These are phyloP conservation scores for Calocybe cyanea DNA, from an alignment of 768 basidiomycete species.

Conservation along the genomic window DNA sequence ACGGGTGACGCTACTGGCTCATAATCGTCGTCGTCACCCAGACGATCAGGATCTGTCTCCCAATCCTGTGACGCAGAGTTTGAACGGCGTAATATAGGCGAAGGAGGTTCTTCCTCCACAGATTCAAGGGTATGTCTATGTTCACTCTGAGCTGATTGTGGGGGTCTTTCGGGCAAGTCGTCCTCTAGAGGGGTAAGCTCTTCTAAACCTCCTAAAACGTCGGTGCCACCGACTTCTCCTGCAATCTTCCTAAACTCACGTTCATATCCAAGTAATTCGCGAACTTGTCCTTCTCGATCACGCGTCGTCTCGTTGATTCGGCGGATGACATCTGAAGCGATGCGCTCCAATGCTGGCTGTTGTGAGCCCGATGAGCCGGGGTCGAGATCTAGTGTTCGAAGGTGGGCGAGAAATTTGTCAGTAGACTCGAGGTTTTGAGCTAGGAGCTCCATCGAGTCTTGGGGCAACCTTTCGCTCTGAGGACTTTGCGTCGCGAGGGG, in stretches of 20 bases:
- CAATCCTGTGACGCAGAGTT: constrained; percentile 44
- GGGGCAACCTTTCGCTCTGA: constrained; percentile 27
- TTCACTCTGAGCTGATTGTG: constrained; percentile 16
- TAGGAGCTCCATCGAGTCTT: constrained; percentile 71
- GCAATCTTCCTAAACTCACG: constrained; percentile 76
- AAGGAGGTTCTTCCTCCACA: constrained; percentile 36
- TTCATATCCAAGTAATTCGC: constrained; percentile 74
- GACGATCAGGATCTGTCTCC: constrained; percentile 56
- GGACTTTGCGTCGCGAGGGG: constrained; percentile 28
- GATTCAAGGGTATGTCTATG: constrained; percentile 23
- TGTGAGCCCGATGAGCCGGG: constrained; percentile 29
- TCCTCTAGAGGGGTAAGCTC: constrained; percentile 49
- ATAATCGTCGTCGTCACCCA: constrained; percentile 43
- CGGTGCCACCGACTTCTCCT: constrained; percentile 72
- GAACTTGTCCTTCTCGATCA: constrained; percentile 78
- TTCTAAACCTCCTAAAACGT: constrained; percentile 67
- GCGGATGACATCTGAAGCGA: constrained; percentile 75
- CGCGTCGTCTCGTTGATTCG: constrained; percentile 70
- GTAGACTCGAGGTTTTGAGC: constrained; percentile 73
- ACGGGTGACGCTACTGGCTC: constrained; percentile 46
- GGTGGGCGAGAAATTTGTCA: constrained; percentile 69
- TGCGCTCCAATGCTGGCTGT: constrained; percentile 54
- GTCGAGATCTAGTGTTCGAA: constrained; percentile 67
- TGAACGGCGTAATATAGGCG: constrained; percentile 21
- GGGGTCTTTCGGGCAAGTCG: constrained; percentile 28